These are phyloP conservation scores for Pseudocercospora ulei DNA, from an alignment of 2,329 filamentous ascomycete genomes.

Conservation along the genomic window DNA sequence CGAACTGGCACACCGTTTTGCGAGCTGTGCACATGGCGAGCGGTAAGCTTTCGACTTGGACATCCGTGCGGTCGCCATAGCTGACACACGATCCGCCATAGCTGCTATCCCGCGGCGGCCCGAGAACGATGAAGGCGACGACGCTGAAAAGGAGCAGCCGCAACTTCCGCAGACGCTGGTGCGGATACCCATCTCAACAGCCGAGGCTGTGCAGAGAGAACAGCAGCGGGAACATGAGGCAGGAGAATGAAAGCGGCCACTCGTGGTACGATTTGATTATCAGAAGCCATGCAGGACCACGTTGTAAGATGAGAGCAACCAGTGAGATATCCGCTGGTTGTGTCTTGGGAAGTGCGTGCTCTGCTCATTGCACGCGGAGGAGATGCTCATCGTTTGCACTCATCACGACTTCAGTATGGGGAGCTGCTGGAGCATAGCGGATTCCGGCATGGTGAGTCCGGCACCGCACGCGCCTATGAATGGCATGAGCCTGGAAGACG, in stretches of 20 bases:
- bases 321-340: too few species aligned
- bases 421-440: too few species aligned
- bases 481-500: too few species aligned
- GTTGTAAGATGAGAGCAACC: neutral
- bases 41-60: too few species aligned
- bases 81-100: neutral
- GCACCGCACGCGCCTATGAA: too few species aligned
- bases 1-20: conserved; percentile 81
- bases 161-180: conserved; percentile 72
- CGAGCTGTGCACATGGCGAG: conserved; percentile 80
- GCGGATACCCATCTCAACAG: conserved; percentile 70
- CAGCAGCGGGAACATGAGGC: conserved; percentile 21
- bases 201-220: conserved; percentile 28
- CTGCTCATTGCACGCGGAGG: too few species aligned
- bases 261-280: neutral
- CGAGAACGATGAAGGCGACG: conserved; percentile 39
- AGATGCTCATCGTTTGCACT: too few species aligned
- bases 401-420: too few species aligned
- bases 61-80: too few species aligned
- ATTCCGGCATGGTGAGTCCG: too few species aligned
- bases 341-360: too few species aligned
- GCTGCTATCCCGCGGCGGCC: conserved; percentile 59
- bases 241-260: conserved; percentile 15
- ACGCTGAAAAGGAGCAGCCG: conserved; percentile 33
- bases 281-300: neutral